Evolutionary conservation across 164 flowering plant genomes (phyloP).

Genomic region (Umbellularia californica): DNA sequence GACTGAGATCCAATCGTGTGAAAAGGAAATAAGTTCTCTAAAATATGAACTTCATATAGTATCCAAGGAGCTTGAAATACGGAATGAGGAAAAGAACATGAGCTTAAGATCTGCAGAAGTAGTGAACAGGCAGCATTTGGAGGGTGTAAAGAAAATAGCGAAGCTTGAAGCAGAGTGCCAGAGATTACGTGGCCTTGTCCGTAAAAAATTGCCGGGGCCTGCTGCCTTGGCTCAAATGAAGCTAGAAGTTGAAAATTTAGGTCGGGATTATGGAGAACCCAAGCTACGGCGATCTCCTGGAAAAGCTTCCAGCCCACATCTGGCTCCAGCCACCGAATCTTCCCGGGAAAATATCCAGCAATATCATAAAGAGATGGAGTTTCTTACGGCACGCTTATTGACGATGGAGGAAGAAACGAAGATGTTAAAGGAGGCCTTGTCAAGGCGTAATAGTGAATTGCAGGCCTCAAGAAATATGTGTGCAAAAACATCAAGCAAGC

Average conservation of each 20-base stretch:
- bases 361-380: conserved; percentile 72
- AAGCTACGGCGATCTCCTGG: conserved; percentile 59
- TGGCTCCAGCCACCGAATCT: conserved; percentile 47
- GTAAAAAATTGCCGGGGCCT: conserved; percentile 97
- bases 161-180: conserved; percentile 97
- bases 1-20: conserved; percentile 71
- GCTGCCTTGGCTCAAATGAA: conserved; percentile 99
- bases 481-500: conserved; percentile 75
- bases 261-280: conserved; percentile 70
- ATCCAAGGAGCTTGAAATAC: conserved; percentile 92
- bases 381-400: conserved; percentile 69
- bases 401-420: conserved; percentile 97
- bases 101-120: conserved; percentile 81
- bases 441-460: conserved; percentile 81
- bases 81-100: conserved; percentile 97
- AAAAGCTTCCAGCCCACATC: conserved; percentile 47
- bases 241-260: conserved; percentile 83
- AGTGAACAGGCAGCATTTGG: conserved; percentile 84
- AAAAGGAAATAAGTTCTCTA: conserved; percentile 78
- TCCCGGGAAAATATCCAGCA: conserved; percentile 57
- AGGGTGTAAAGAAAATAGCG: conserved; percentile 84
- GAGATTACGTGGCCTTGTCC: conserved; percentile 87
- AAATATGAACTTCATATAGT: conserved; percentile 83
- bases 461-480: conserved; percentile 77
- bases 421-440: conserved; percentile 95